Evolutionary conservation across 2,329 filamentous ascomycete species (phyloP).

Genomic region (Boeremia exigua): DNA sequence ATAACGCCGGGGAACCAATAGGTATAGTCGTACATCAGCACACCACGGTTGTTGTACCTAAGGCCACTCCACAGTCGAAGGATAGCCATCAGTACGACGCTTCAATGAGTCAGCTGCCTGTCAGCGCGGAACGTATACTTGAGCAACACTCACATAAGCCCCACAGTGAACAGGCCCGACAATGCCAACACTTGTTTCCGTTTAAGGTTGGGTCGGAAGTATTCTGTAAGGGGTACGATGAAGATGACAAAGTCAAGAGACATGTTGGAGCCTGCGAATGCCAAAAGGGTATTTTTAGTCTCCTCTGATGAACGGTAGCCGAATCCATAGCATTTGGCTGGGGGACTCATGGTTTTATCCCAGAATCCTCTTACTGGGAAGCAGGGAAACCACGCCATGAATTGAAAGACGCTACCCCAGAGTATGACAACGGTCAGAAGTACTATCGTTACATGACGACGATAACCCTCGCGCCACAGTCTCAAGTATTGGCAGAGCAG

Average conservation of each 20-base stretch:
- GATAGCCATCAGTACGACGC: constrained; percentile 38
- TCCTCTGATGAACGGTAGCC: constrained; percentile 21
- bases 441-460: constrained; percentile 20
- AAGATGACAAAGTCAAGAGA: constrained; percentile 39
- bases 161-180: constrained; percentile 17
- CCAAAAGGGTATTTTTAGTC: constrained; percentile 27
- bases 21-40: constrained; percentile 35
- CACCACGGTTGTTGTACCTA: constrained; percentile 19
- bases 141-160: constrained; percentile 8
- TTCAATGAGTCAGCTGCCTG: constrained; percentile 15
- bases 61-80: constrained; percentile 38
- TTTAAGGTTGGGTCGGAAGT: constrained; percentile 28
- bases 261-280: constrained; percentile 40
- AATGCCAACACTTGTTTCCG: constrained; percentile 36
- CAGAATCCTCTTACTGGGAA: constrained; percentile 32
- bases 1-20: constrained; percentile 37
- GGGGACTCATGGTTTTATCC: constrained; percentile 16
- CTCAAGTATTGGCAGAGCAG: constrained; percentile 43
- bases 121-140: neutral
- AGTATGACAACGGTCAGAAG: constrained; percentile 23
- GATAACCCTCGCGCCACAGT: constrained; percentile 28
- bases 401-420: constrained; percentile 36
- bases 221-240: constrained; percentile 34
- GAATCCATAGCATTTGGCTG: constrained; percentile 36
- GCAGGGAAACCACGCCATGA: constrained; percentile 40